Base-by-base conservation (phyloP, 768 basidiomycete genomes). In the Kondoa subrosea region DNA sequence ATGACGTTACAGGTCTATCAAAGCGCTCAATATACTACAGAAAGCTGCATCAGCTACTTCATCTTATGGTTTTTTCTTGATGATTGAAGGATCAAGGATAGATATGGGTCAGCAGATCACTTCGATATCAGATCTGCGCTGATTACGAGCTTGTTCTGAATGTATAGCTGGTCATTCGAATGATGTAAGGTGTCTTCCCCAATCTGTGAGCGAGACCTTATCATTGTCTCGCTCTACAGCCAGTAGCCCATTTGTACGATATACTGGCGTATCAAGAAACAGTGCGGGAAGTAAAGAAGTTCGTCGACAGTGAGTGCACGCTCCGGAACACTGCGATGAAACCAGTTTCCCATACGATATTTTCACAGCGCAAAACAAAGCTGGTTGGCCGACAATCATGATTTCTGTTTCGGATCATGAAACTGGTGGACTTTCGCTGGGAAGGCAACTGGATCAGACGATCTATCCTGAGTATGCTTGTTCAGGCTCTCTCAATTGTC, bases 401-500 rank as follows among this genome's bases (percentile, higher is more conserved):
- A 66, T 76, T 64, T 71, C 70, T n/a, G 72, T 74, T 1, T 69
- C 70, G 2, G 75, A 75, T 40, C 74, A 76, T 62, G 74, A 75
- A 64, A 75, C 75, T 12, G 75, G 75, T 25, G 75, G 75, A 0
- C 31, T 76, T 2, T n/a, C 72, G 1, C 66, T 75, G 3, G 75
- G 73, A 0, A 31, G 71, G 8, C 74, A 75, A 33, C 67, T 76
- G 2, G 65, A 71, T 34, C 50, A 56, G 0, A 34, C 65, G n/a
- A 56, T 26, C 0, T 75, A 75, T 58, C 75, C 75, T 0, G 71
- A 70, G 27, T 75, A 74, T 34, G 67, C 68, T 0, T 15, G 29
- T 4, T 50, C 12, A 8, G 8, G 8, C 29, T 26, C 58, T 71
- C 66, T 72, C 2, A 27, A 63, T 26, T 3, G 12, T 16, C 59